Percentiles rank a stretch among this genome's conserved stretches.
These are phyloP conservation scores for Pugionium dolabratum DNA, from an alignment of 345 rosid species.

Conservation along the genomic window DNA sequence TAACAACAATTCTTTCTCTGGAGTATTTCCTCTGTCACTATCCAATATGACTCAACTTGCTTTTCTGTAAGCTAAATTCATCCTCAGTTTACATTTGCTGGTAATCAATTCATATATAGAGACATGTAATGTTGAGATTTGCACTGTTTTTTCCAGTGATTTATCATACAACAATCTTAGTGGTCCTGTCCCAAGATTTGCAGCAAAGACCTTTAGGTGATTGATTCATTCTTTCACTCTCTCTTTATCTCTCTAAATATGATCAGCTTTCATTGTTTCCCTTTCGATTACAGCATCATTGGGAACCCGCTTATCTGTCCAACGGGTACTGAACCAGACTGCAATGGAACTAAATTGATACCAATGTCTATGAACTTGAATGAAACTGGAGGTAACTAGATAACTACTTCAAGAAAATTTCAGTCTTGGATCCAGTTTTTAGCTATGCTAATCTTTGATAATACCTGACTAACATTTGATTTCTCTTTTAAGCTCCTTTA, in stretches of 20 bases:
- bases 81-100: neutral
- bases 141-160: conserved; percentile 53
- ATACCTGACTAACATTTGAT: neutral
- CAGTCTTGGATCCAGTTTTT: neutral
- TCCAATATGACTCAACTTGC: conserved; percentile 88
- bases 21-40: conserved; percentile 64
- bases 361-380: conserved; percentile 99
- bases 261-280: neutral
- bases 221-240: conserved; percentile 20
- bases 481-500: conserved; percentile 40
- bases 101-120: neutral
- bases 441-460: neutral
- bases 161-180: conserved; percentile 92
- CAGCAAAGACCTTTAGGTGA: conserved; percentile 92
- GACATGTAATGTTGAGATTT: neutral
- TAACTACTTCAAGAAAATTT: neutral
- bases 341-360: conserved; percentile 73
- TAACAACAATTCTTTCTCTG: conserved; percentile 85
- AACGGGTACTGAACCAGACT: conserved; percentile 87
- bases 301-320: conserved; percentile 92
- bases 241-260: neutral
- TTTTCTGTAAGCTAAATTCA: conserved; percentile 62
- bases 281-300: conserved; percentile 57
- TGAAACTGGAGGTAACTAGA: conserved; percentile 54
- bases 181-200: conserved; percentile 82